Evolutionary conservation across 768 basidiomycete genomes (phyloP), one percentile per base, ranked within the genome.

Genomic region (Hygrocybe coccinea): DNA sequence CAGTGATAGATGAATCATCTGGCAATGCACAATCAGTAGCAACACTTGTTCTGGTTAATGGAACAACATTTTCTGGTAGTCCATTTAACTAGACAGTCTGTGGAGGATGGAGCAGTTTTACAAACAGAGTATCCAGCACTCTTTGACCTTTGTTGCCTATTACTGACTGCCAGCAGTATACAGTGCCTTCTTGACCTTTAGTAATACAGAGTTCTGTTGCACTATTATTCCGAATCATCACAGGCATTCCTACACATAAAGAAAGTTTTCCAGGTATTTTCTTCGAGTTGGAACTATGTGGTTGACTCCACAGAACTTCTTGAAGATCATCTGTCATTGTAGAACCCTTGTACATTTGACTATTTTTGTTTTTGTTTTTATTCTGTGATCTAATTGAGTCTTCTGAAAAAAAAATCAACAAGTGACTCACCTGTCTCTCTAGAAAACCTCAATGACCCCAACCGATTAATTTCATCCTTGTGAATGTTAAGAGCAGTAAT

Each of bases 131-230:
- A 21, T 71, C 68, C 1, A 74, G 36, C 2, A 63, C 25, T 6
- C 12, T 17, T 10, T 64, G 54, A 0, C 54, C 61, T 11, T 57
- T 29, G 2, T 50, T 33, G 0, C 67, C 62, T 1, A 17, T 21
- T 0, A 33, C n/a, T 15, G 56, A 43, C 1, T 66, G 39, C 71
- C 72, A 73, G 2, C 63, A 67, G 33, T 56, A 56, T 0, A 73
- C 61, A 14, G 24, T 39, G 0, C 41, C 71, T 52, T 74, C 70
- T 50, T 71, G 69, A 1, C 71, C 70, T 41, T 70, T 71, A 4
- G 70, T 74, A 0, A 73, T 69, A 52, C 69, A 69, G 0, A 71
- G 47, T 25, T 73, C 69, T 11, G 68, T 74, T 0, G 69, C 71
- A 29, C 29, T 29, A 8, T 73, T 74, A 39, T 65, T 47, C 2